Evolutionary conservation across 805 yeast genomes (phyloP).

Genomic region (Saturnispora bothae): DNA sequence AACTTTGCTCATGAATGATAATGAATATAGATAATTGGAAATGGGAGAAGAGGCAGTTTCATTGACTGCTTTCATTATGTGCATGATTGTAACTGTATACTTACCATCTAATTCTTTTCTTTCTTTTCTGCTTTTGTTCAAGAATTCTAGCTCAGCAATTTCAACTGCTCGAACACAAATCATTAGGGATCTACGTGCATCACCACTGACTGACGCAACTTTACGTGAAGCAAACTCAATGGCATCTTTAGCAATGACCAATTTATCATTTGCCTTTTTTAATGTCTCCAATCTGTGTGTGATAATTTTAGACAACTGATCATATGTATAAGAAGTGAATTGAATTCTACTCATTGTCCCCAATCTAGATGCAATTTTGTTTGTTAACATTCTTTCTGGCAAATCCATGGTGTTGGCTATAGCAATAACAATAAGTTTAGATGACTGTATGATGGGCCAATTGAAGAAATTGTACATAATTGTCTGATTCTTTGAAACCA

Average conservation of each 20-base stretch:
- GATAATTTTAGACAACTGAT: constrained; percentile 68
- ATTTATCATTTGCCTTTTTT: constrained; percentile 32
- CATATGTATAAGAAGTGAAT: constrained; percentile 80
- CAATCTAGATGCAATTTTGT: constrained; percentile 82
- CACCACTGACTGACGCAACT: constrained; percentile 95
- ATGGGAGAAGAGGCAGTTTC: constrained; percentile 73
- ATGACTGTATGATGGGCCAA: constrained; percentile 83
- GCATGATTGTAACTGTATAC: constrained; percentile 55
- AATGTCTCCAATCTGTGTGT: constrained; percentile 51
- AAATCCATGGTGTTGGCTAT: constrained; percentile 97
- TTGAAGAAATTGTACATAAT: constrained; percentile 94
- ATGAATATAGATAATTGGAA: constrained; percentile 41
- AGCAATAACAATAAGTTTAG: constrained; percentile 79
- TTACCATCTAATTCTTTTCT: constrained; percentile 25
- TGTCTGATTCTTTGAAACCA: constrained; percentile 70
- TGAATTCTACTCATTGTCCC: constrained; percentile 72
- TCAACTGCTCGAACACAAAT: constrained; percentile 86
- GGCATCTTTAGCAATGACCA: constrained; percentile 55
- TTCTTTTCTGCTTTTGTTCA: constrained; percentile 24
- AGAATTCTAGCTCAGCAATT: constrained; percentile 60
- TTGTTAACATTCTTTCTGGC: constrained; percentile 80
- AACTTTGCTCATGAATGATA: constrained; percentile 63
- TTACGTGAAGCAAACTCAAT: constrained; percentile 86
- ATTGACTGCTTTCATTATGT: constrained; percentile 67
- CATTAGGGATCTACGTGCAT: constrained; percentile 85